Evolutionary conservation across 257 asterid species (phyloP).

Genomic region (Solanum chiquidenum): DNA sequence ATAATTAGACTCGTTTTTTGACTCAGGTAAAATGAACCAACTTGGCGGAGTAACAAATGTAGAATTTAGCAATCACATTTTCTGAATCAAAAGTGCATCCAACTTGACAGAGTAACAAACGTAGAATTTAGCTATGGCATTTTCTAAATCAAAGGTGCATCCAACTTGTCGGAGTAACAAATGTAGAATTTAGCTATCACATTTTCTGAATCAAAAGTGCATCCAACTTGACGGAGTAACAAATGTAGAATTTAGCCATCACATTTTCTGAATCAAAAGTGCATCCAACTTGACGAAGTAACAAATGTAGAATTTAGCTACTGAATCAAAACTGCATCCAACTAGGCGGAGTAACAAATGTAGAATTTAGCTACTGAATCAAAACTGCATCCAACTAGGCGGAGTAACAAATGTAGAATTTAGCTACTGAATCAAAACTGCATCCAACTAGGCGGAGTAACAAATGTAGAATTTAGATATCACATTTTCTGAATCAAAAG

Average conservation of each 20-base stretch:
- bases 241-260: neutral
- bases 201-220: neutral
- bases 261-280: neutral
- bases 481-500: neutral
- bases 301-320: neutral
- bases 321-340: neutral
- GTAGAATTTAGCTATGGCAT: neutral
- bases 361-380: neutral
- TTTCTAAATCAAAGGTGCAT: neutral
- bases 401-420: neutral
- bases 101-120: neutral
- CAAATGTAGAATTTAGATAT: neutral
- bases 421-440: neutral
- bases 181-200: neutral
- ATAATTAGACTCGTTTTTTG: neutral
- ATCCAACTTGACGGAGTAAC: neutral
- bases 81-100: neutral
- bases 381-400: neutral
- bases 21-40: neutral
- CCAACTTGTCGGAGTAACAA: neutral
- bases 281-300: neutral
- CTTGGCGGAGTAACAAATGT: neutral
- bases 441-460: neutral
- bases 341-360: neutral
- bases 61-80: neutral